Evolutionary conservation across 768 basidiomycete species (phyloP), one percentile per base, ranked within the genome.

Genomic region (Termitomyces titanicus): DNA sequence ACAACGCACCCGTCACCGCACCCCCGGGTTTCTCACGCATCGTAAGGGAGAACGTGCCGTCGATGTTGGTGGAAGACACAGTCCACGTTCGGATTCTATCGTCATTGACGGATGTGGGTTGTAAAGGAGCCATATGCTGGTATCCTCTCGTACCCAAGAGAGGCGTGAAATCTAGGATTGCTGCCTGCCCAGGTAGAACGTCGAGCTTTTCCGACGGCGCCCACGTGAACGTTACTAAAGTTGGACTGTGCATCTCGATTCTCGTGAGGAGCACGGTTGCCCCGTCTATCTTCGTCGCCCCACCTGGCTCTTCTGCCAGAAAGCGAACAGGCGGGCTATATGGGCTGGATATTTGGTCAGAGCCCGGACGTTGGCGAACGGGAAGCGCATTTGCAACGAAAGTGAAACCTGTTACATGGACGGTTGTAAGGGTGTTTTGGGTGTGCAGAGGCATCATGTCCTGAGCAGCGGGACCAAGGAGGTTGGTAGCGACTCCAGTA

Each of bases 81-180:
- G 84, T 85, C 83, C 83, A 86, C 4, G 84, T 85, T 11, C 84
- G 79, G 13, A 86, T 77, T 47, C 81, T 77, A 59, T 86, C 83
- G 63, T 85, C 84, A 61, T 83, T 83, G 17, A 81, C 68, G 11
- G 73, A 71, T 18, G 68, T 74, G 1, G 77, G 76, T 12, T 74
- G 70, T 11, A 61, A 52, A 31, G 73, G 73, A 3, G 79, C 73
- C 74, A 85, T 83, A 61, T 85, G 84, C 46, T 71, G 70, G 63
- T 81, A 82, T 20, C 67, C 66, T 5, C 71, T 68, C 22, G 69
- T 56, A 15, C 84, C 81, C 11, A 85, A 63, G 49, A 86, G 70
- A 20, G 74, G 64, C 1, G 75, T 72, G 61, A 85, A 78, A 60
- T 84, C 81, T 58, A 87, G 63, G 15, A 85, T 74, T 25, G 75